Conservation (phyloP, 202 grass and related monocot genomes). For the Carex arenaria region DNA sequence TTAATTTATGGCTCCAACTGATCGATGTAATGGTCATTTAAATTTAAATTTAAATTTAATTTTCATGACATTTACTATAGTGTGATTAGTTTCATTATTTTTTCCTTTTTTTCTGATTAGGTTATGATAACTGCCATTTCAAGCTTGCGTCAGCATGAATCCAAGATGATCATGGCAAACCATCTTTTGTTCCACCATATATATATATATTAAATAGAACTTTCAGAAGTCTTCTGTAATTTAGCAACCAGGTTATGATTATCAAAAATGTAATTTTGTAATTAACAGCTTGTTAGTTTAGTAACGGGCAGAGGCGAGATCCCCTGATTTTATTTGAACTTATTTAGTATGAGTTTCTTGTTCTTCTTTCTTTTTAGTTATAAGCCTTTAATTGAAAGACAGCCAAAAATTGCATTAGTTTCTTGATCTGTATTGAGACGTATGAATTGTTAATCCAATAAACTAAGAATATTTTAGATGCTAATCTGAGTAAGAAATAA, state of each 20-base stretch:
- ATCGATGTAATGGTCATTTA: neutral
- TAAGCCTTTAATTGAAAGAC: neutral
- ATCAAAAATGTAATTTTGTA: slow-evolving; percentile 40
- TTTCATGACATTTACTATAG: neutral
- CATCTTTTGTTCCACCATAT: neutral
- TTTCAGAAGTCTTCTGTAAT: neutral
- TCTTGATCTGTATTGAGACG: no score
- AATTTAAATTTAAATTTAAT: neutral
- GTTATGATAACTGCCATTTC: slow-evolving; percentile 66
- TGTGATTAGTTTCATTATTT: neutral
- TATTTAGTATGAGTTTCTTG: neutral
- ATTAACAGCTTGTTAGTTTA: slow-evolving; percentile 34
- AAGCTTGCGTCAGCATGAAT: slow-evolving; percentile 39
- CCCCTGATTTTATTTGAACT: neutral
- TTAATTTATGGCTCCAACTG: neutral
- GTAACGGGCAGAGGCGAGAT: slow-evolving; percentile 31
- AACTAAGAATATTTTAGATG: no score
- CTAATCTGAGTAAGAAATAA: no score
- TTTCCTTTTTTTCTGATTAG: slow-evolving; percentile 24
- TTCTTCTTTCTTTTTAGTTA: neutral
- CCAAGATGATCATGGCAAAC: neutral
- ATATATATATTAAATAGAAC: neutral
- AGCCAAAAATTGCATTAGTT: neutral
- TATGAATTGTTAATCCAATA: no score
- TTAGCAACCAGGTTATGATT: slow-evolving; percentile 26